phyloP scores from a whole-genome alignment of 2,329 filamentous ascomycete genomes.

The Colletotrichum tanaceti region DNA sequence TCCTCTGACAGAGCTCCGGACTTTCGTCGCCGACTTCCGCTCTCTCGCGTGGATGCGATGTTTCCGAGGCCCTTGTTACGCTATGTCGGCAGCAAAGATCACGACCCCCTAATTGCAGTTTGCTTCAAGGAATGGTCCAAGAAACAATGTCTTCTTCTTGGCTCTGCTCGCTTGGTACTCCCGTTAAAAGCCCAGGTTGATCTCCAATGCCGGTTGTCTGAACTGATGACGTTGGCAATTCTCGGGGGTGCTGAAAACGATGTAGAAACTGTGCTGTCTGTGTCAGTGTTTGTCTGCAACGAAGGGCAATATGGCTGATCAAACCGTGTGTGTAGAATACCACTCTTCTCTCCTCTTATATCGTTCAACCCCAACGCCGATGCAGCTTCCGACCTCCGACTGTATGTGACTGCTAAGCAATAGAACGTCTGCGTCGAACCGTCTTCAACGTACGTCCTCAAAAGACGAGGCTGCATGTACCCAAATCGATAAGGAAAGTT shows the following conservation, averaged over 20 bases:
- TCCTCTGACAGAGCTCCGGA: neutral
- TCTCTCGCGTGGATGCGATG: no score
- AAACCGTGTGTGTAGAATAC: neutral
- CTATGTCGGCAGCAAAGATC: neutral
- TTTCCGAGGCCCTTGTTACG: neutral
- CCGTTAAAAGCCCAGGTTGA: neutral
- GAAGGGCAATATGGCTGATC: neutral
- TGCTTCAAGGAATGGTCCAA: neutral
- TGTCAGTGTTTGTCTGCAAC: neutral
- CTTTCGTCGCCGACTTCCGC: no score
- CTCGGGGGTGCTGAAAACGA: neutral
- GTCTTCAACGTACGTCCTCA: constrained; percentile 8
- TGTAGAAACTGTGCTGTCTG: neutral
- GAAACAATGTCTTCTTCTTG: no score
- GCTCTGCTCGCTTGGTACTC: neutral
- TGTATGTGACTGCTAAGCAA: neutral
- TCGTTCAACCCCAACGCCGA: neutral
- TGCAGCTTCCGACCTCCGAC: neutral
- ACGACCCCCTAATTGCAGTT: neutral
- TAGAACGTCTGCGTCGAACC: constrained; percentile 11
- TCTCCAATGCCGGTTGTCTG: neutral
- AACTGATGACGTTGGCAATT: neutral
- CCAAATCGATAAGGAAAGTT: constrained; percentile 35
- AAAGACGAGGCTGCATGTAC: constrained; percentile 36
- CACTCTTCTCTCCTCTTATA: neutral